Percentiles rank a stretch among this genome's conserved stretches.
phyloP scores from a whole-genome alignment of 2,329 filamentous ascomycete genomes.

The Cladosporium cucumerinum region DNA sequence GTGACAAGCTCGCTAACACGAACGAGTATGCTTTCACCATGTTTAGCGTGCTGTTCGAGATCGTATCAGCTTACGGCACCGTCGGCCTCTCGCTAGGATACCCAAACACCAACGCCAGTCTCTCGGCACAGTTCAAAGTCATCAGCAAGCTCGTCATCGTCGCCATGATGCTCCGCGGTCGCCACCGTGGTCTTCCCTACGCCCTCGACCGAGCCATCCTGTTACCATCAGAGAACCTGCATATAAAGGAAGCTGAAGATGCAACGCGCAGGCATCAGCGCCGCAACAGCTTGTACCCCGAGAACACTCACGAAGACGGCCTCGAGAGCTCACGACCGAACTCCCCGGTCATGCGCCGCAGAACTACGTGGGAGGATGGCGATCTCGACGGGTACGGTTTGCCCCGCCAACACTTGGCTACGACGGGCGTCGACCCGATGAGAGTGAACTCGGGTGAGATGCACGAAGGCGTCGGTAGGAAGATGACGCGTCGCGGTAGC shows the following conservation, averaged over 20 bases:
- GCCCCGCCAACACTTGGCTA: slow-evolving; percentile 24
- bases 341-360: slow-evolving; percentile 7
- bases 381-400: slow-evolving; percentile 30
- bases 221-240: slow-evolving; percentile 62
- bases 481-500: slow-evolving; percentile 16
- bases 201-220: slow-evolving; percentile 68
- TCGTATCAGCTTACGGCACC: slow-evolving; percentile 89
- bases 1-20: slow-evolving; percentile 60
- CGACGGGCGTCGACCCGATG: slow-evolving; percentile 12
- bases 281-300: slow-evolving; percentile 27
- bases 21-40: slow-evolving; percentile 53
- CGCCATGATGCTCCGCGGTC: slow-evolving; percentile 63
- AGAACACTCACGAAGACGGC: slow-evolving; percentile 17
- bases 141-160: slow-evolving; percentile 65
- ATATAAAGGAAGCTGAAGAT: slow-evolving; percentile 55
- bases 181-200: slow-evolving; percentile 63
- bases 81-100: slow-evolving; percentile 90
- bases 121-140: slow-evolving; percentile 75
- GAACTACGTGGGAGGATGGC: slow-evolving; percentile 25
- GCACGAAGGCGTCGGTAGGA: slow-evolving; percentile 18
- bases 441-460: slow-evolving; percentile 16
- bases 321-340: background rate
- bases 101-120: slow-evolving; percentile 68
- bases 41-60: slow-evolving; percentile 68
- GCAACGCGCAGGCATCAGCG: slow-evolving; percentile 33